Percentiles rank a stretch among this genome's conserved stretches.
These are phyloP conservation scores for Sclerotinia subarctica DNA, from an alignment of 2,329 filamentous ascomycete species.

Conservation along the genomic window DNA sequence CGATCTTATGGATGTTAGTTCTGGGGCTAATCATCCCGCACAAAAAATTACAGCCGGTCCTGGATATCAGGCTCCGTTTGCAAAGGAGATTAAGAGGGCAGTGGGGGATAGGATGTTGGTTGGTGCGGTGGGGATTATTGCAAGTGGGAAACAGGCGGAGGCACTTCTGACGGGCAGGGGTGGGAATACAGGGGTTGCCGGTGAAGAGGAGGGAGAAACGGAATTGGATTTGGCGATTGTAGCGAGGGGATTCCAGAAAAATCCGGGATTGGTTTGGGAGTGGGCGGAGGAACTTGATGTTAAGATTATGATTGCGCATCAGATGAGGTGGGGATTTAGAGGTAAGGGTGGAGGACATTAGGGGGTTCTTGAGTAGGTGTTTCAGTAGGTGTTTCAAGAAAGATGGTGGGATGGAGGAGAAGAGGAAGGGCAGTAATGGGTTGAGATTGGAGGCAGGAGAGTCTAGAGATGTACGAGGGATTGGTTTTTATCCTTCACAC, in stretches of 20 bases:
- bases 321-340: slow-evolving; percentile 55
- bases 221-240: slow-evolving; percentile 50
- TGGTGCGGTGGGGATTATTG: slow-evolving; percentile 50
- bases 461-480: no score
- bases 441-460: no score
- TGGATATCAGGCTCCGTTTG: slow-evolving; percentile 69
- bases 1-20: slow-evolving; percentile 71
- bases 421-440: neutral
- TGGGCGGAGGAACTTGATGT: slow-evolving; percentile 54
- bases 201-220: slow-evolving; percentile 44
- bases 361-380: neutral
- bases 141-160: slow-evolving; percentile 45
- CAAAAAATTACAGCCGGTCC: slow-evolving; percentile 58
- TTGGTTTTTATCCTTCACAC: no score
- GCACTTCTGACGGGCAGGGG: slow-evolving; percentile 46
- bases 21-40: slow-evolving; percentile 59
- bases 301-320: slow-evolving; percentile 48
- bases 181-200: neutral
- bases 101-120: slow-evolving; percentile 59
- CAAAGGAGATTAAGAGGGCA: slow-evolving; percentile 66
- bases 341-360: slow-evolving; percentile 37
- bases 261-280: slow-evolving; percentile 53
- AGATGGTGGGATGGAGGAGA: no score
- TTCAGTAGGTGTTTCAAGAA: neutral
- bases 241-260: slow-evolving; percentile 56